Evolutionary conservation across 106 monocot species (phyloP), one percentile per base, ranked within the genome.

Genomic region (Platanthera zijinensis): DNA sequence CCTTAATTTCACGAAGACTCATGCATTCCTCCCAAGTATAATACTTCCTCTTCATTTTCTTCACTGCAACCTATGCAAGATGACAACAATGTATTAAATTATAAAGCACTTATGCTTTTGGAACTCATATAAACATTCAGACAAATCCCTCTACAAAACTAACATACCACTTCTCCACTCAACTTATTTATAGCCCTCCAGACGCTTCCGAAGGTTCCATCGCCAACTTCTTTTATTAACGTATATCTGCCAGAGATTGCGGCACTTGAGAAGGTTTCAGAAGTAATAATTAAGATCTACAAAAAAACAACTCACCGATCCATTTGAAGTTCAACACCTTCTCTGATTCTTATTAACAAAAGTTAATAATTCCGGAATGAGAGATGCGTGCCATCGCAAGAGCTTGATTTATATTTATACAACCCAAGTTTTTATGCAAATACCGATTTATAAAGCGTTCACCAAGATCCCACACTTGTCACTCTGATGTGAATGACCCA

Each of bases 21-120:
- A 92, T 86, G 81, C 99, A 99, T 76, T 99, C 94, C 59, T 99
- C 99, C 99, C 99, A 99, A 17, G 99, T 85, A 77, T 89, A 94
- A 73, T 99, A 99, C 32, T 90, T 94, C 70, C 78, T 99, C 84
- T 95, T 99, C 94, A 99, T 90, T 87, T 99, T 94, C 81, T 99
- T 99, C 48, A 94, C 86, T 80, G 99, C 99, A 81, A 99, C 99
- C 99, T 99, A 72, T 76, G 74, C 77, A 75, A 69, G 1, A 54
- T 10, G n/a, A n/a, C 46, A n/a, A 51, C 30, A 80, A 74, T 5
- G 7, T 61, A 9, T 15, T 21, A 70, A 70, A 10, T 10, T n/a
- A 30, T 30, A 45, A 46, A 57, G 14, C 2, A 12, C 28, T 50
- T 79, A 30, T 14, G 50, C 46, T 53, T 7, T 51, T 17, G 48